A percentile compares a stretch with the other conserved stretches of the same genome.
phyloP scores from a whole-genome alignment of 169 alveolate genomes.

The Amoebophrya sp. region DNA sequence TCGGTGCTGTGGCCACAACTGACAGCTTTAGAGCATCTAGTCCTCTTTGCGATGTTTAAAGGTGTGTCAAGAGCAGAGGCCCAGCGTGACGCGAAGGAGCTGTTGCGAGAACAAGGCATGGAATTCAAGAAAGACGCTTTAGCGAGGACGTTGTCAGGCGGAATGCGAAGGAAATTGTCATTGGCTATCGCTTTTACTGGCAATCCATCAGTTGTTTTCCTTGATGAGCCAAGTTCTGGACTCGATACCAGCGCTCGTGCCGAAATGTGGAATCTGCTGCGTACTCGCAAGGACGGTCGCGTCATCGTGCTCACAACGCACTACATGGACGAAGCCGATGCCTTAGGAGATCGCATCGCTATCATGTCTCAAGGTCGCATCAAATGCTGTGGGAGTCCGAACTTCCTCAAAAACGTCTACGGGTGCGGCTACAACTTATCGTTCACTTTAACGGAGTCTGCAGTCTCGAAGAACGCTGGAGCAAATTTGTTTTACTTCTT shows the following conservation, averaged over 20 bases:
- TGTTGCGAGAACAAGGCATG: not conserved
- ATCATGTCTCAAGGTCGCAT: conserved; percentile 55
- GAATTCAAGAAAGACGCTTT: not conserved
- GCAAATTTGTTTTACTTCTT: not conserved
- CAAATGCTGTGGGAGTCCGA: not conserved
- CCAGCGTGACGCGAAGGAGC: not conserved
- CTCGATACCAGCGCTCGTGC: conserved; percentile 73
- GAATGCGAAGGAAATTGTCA: conserved; percentile 61
- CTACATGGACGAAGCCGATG: conserved; percentile 70
- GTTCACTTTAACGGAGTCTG: not conserved
- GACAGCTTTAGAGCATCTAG: conserved; percentile 62
- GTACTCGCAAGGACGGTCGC: conserved; percentile 50
- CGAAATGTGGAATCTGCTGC: conserved; percentile 65
- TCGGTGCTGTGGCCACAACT: conserved; percentile 64
- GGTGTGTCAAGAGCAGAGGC: not conserved
- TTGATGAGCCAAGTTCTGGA: conserved; percentile 46
- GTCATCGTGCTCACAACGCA: conserved; percentile 63
- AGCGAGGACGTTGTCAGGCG: conserved; percentile 58
- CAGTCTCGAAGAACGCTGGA: not conserved
- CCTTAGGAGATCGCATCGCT: conserved; percentile 66
- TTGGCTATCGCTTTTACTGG: conserved; percentile 69
- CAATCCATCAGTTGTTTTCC: conserved; percentile 59
- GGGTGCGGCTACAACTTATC: not conserved
- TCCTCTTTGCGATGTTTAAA: not conserved
- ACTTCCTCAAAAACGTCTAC: not conserved